Evolutionary conservation across 2,329 filamentous ascomycete genomes (phyloP).

Genomic region (Botrytis sinoallii): DNA sequence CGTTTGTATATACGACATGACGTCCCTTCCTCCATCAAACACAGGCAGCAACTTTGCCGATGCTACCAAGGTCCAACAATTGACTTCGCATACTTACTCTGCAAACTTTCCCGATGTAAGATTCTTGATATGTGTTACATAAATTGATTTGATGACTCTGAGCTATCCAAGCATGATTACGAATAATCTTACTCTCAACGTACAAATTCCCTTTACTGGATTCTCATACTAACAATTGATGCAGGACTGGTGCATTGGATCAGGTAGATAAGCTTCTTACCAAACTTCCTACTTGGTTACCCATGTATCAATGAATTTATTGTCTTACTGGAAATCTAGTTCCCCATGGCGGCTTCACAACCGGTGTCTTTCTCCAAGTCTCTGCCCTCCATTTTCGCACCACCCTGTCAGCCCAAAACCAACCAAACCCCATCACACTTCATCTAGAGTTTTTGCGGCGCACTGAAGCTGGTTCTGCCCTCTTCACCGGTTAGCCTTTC

Average conservation of each 20-base stretch:
- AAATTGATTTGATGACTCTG: background rate
- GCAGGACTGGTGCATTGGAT: constrained; percentile 62
- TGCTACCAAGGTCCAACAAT: constrained; percentile 47
- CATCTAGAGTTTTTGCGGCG: constrained; percentile 65
- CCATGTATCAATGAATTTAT: constrained; percentile 14
- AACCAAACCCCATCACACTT: constrained; percentile 61
- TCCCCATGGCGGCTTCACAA: constrained; percentile 69
- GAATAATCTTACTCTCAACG: background rate
- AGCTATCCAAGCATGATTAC: background rate
- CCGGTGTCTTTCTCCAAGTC: constrained; percentile 58
- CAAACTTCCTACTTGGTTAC: background rate
- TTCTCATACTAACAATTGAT: background rate
- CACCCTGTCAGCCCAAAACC: constrained; percentile 54
- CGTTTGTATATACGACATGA: background rate
- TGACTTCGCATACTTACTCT: constrained; percentile 56
- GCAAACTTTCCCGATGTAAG: constrained; percentile 46
- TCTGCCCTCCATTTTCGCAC: constrained; percentile 57
- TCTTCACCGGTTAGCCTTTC: constrained; percentile 41
- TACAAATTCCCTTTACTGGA: background rate
- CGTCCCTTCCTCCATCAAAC: constrained; percentile 6
- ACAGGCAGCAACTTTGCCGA: constrained; percentile 29
- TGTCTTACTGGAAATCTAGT: constrained; percentile 44
- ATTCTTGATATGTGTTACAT: background rate
- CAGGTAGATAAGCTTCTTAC: constrained; percentile 43
- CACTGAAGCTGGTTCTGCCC: constrained; percentile 55